Evolutionary conservation across 106 monocot genomes (phyloP).

Genomic region (Dioscorea dumetorum): DNA sequence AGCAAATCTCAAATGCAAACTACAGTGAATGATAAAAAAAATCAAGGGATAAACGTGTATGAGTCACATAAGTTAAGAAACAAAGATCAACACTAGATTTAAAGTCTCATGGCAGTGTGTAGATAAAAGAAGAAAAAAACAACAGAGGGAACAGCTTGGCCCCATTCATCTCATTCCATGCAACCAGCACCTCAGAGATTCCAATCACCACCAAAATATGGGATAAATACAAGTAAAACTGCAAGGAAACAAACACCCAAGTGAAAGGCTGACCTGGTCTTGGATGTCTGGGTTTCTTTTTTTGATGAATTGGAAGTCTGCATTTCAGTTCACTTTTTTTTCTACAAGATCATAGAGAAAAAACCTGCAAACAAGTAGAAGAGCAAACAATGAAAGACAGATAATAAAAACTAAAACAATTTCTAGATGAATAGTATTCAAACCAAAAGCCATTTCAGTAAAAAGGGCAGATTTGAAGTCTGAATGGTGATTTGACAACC

Average conservation of each 20-base stretch:
- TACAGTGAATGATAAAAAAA: too few relatives aligned
- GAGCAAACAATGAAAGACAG: not conserved
- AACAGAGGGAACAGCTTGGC: not conserved
- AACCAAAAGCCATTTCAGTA: too few relatives aligned
- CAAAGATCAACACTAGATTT: not conserved
- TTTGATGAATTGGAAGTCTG: conserved; percentile 11
- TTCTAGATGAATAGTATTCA: too few relatives aligned
- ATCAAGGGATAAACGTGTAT: not conserved
- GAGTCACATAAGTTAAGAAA: not conserved
- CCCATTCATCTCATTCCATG: not conserved
- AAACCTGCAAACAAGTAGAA: not conserved
- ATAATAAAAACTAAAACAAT: not conserved
- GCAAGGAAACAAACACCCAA: not conserved
- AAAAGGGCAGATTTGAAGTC: too few relatives aligned
- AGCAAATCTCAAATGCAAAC: too few relatives aligned
- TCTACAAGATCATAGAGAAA: not conserved
- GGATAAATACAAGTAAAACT: not conserved
- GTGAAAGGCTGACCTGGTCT: conserved; percentile 6
- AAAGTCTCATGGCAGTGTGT: not conserved
- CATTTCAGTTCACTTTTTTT: conserved; percentile 2
- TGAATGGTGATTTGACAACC: too few relatives aligned
- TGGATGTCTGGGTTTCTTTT: too few relatives aligned
- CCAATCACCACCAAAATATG: not conserved
- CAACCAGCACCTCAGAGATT: not conserved
- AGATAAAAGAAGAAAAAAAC: not conserved